phyloP scores from a whole-genome alignment of 139 green algal species.

The Marvania coccoides region DNA sequence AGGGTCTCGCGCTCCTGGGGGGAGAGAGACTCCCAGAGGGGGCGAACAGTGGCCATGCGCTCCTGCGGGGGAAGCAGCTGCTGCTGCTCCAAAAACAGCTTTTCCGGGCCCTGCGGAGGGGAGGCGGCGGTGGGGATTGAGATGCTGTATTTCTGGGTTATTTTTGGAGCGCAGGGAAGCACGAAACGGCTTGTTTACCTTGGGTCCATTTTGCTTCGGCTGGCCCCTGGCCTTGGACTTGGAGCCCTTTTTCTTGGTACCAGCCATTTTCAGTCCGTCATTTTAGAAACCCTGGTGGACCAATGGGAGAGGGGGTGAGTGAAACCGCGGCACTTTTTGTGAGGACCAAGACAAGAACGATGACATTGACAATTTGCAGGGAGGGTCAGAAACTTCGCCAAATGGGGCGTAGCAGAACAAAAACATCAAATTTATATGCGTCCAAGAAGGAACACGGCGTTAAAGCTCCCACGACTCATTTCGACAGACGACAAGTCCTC shows the following conservation, averaged over 20 bases:
- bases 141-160: not conserved
- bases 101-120: not conserved
- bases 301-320: too few species aligned
- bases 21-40: constrained; percentile 61
- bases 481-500: too few species aligned
- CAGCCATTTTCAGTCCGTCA: not conserved
- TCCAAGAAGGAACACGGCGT: too few species aligned
- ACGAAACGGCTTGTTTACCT: not conserved
- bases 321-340: too few species aligned
- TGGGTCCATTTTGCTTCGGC: not conserved
- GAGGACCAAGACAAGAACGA: too few species aligned
- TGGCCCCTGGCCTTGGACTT: not conserved
- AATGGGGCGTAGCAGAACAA: too few species aligned
- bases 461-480: too few species aligned
- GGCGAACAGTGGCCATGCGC: constrained; percentile 50
- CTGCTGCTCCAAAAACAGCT: constrained; percentile 11
- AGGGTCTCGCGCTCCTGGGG: constrained; percentile 48
- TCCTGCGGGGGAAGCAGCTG: constrained; percentile 41
- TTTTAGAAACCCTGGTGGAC: not conserved
- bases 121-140: not conserved
- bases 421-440: too few species aligned
- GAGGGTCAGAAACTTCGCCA: too few species aligned
- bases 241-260: not conserved
- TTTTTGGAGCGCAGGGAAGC: not conserved
- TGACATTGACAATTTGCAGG: too few species aligned